phyloP scores from a whole-genome alignment of 805 yeast species.

The Metschnikowia bowlesiae region DNA sequence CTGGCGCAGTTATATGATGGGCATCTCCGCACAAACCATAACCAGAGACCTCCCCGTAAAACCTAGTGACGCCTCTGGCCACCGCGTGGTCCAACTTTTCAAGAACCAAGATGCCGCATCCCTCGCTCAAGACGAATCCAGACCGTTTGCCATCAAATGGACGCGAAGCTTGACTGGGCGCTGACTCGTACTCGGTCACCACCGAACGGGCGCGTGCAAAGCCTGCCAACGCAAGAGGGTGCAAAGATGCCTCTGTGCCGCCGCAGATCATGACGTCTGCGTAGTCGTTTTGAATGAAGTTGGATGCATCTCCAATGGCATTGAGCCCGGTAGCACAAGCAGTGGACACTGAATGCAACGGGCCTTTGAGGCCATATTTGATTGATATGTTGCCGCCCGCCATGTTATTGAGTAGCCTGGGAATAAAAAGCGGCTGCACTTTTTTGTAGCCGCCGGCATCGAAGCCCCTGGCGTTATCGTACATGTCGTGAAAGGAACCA shows the following conservation, averaged over 20 bases:
- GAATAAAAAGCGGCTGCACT: constrained; percentile 83
- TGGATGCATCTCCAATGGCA: constrained; percentile 86
- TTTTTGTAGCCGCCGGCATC: constrained; percentile 49
- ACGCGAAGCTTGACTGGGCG: constrained; percentile 65
- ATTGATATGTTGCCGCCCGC: constrained; percentile 91
- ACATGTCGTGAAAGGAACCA: constrained; percentile 75
- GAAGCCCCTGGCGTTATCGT: constrained; percentile 56
- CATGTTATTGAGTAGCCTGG: constrained; percentile 82
- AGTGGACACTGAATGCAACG: constrained; percentile 82
- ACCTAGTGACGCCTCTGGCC: constrained; percentile 47
- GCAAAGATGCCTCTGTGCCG: constrained; percentile 84
- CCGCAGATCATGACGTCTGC: constrained; percentile 90
- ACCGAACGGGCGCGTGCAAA: constrained; percentile 87
- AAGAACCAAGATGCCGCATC: constrained; percentile 74
- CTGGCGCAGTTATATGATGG: constrained; percentile 88
- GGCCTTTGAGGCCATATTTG: constrained; percentile 71
- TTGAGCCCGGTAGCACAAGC: constrained; percentile 98
- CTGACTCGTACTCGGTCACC: constrained; percentile 56
- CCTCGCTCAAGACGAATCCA: constrained; percentile 94
- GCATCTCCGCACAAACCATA: constrained; percentile 94
- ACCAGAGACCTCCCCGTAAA: constrained; percentile 80
- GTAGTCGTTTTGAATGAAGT: constrained; percentile 73
- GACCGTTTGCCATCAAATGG: constrained; percentile 78
- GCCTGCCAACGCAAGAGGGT: constrained; percentile 84
- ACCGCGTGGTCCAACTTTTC: constrained; percentile 77